A percentile compares a stretch with the other conserved stretches of the same genome.
Evolutionary conservation across 345 rosid genomes (phyloP).

Genomic region (Chamaenerion angustifolium): DNA sequence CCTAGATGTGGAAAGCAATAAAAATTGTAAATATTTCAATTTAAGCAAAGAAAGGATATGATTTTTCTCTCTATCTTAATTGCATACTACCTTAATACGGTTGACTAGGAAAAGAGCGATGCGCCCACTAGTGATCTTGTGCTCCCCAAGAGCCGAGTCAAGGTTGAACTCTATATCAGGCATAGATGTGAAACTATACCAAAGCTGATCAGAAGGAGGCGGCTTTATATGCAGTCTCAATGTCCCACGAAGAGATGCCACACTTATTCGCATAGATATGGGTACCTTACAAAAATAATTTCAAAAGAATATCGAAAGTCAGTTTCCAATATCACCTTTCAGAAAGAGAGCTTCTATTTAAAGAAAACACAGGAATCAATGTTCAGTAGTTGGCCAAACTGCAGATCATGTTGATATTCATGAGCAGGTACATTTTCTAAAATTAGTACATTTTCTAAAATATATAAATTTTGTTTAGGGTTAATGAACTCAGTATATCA

Average conservation of each 20-base stretch:
- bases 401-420: too few relatives aligned
- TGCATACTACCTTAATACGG: slow-evolving; percentile 55
- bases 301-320: not conserved
- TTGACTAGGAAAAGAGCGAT: slow-evolving; percentile 55
- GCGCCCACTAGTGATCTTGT: slow-evolving; percentile 56
- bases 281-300: slow-evolving; percentile 49
- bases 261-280: slow-evolving; percentile 62
- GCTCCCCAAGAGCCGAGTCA: slow-evolving; percentile 80
- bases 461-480: too few relatives aligned
- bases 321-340: too few relatives aligned
- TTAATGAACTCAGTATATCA: too few relatives aligned
- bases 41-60: too few relatives aligned
- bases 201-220: slow-evolving; percentile 89
- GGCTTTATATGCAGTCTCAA: slow-evolving; percentile 68
- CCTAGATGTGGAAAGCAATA: slow-evolving; percentile 26
- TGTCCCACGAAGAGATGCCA: slow-evolving; percentile 74
- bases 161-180: slow-evolving; percentile 71
- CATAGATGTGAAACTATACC: slow-evolving; percentile 87
- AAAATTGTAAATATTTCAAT: not conserved
- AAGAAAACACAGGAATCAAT: not conserved
- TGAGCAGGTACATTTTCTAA: too few relatives aligned
- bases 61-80: too few relatives aligned
- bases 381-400: too few relatives aligned
- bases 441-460: too few relatives aligned
- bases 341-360: too few relatives aligned